These are phyloP conservation scores for Magnaporthales sp. DNA, from an alignment of 2,329 filamentous ascomycete species.

Conservation along the genomic window DNA sequence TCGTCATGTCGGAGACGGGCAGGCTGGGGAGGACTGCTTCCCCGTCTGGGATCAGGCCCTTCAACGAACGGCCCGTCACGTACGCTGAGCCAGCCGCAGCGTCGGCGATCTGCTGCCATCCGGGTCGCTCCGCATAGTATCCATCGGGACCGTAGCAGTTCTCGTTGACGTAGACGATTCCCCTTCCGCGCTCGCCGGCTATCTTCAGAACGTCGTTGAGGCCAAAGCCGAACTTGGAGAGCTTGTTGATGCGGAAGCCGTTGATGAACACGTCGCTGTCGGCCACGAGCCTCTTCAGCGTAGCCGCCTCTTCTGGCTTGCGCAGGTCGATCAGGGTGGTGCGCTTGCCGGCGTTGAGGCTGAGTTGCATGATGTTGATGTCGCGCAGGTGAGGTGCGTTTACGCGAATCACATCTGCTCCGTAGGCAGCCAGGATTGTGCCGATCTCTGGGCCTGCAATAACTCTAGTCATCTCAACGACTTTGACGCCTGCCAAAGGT, in stretches of 20 bases:
- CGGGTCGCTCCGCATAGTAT: constrained; percentile 42
- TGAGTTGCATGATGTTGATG: constrained; percentile 28
- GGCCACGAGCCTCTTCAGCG: constrained; percentile 23
- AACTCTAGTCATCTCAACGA: constrained; percentile 39
- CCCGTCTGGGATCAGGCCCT: constrained; percentile 41
- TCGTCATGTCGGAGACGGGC: constrained; percentile 41
- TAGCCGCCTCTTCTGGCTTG: constrained; percentile 19
- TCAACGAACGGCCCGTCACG: not conserved
- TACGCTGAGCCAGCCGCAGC: not conserved
- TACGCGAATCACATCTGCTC: constrained; percentile 36
- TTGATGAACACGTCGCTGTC: constrained; percentile 44
- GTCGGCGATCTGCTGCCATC: constrained; percentile 40
- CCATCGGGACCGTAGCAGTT: constrained; percentile 40
- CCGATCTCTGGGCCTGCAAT: constrained; percentile 38
- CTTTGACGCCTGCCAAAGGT: constrained; percentile 37
- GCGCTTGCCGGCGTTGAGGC: constrained; percentile 37
- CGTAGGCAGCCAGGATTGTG: constrained; percentile 30
- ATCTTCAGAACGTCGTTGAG: constrained; percentile 28
- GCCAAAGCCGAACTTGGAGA: constrained; percentile 31
- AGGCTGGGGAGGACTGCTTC: constrained; percentile 60
- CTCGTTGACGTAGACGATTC: constrained; percentile 38
- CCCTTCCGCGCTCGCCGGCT: constrained; percentile 28
- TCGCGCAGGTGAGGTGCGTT: constrained; percentile 32
- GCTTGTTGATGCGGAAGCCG: constrained; percentile 37
- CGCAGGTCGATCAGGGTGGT: constrained; percentile 37